Percentiles rank a stretch among this genome's conserved stretches.
These are phyloP conservation scores for Tetracladium setigerum DNA, from an alignment of 495 filamentous ascomycete species.

Conservation along the genomic window DNA sequence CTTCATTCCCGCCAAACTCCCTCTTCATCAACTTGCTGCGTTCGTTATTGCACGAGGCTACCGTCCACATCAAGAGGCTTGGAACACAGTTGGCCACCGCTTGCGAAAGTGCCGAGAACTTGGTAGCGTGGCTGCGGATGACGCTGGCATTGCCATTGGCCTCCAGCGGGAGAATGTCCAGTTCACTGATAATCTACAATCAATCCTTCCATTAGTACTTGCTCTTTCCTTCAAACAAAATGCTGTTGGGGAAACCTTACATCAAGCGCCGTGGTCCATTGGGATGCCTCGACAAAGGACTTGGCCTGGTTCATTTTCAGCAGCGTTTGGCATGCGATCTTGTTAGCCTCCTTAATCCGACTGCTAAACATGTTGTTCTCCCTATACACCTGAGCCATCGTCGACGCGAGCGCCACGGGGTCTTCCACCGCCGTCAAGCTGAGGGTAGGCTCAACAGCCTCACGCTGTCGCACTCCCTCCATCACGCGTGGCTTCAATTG, in stretches of 20 bases:
- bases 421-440: slow-evolving; percentile 84
- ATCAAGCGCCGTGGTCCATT: slow-evolving; percentile 74
- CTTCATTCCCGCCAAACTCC: slow-evolving; percentile 66
- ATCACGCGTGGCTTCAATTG: slow-evolving; percentile 61
- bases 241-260: slow-evolving; percentile 55
- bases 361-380: slow-evolving; percentile 2
- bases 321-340: slow-evolving; percentile 62
- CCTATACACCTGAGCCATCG: slow-evolving; percentile 74
- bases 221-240: slow-evolving; percentile 1
- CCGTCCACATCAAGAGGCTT: slow-evolving; percentile 86
- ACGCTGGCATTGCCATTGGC: slow-evolving; percentile 58
- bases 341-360: slow-evolving; percentile 37
- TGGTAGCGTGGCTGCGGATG: slow-evolving; percentile 68
- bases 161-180: slow-evolving; percentile 71
- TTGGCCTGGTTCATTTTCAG: slow-evolving; percentile 75
- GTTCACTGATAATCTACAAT: slow-evolving; percentile 57
- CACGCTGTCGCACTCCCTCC: slow-evolving; percentile 37
- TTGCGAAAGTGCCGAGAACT: slow-evolving; percentile 65
- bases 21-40: slow-evolving; percentile 56
- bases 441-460: slow-evolving; percentile 38
- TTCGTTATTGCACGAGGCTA: slow-evolving; percentile 71
- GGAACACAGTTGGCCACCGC: slow-evolving; percentile 80
- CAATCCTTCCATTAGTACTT: slow-evolving; percentile 19
- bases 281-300: slow-evolving; percentile 53
- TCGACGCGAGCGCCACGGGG: slow-evolving; percentile 66